phyloP scores from a whole-genome alignment of 139 green algal species.

The Coccomyxa sp. region DNA sequence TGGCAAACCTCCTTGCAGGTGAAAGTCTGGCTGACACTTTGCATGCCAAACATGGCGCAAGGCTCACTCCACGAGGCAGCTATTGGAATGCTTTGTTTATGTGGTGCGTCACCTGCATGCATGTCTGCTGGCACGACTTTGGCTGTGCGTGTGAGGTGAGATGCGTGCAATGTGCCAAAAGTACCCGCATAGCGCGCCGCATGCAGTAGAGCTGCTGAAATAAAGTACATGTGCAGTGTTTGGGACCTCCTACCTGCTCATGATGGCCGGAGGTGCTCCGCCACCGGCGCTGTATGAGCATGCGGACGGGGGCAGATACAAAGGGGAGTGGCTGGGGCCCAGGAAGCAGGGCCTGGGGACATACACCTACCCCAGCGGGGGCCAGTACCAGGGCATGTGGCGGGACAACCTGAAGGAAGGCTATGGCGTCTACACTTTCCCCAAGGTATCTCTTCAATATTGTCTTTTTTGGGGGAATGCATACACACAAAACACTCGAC shows the following conservation, averaged over 20 bases:
- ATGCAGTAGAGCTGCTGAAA: no score
- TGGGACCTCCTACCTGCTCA: slow-evolving; percentile 43
- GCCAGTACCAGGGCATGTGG: slow-evolving; percentile 80
- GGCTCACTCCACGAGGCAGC: no score
- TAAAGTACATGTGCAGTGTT: slow-evolving; percentile 23
- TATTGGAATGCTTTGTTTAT: no score
- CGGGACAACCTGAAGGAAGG: slow-evolving; percentile 70
- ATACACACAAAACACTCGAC: no score
- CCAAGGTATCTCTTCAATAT: slow-evolving; percentile 40
- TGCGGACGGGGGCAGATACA: slow-evolving; percentile 71
- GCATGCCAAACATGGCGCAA: no score
- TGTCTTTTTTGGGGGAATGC: not conserved
- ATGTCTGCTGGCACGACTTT: not conserved
- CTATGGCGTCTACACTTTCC: slow-evolving; percentile 73
- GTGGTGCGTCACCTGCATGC: no score
- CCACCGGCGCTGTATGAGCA: slow-evolving; percentile 63
- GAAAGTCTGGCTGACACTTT: no score
- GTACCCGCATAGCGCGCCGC: no score
- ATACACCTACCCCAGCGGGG: slow-evolving; percentile 71
- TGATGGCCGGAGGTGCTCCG: slow-evolving; percentile 43
- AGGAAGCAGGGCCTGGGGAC: slow-evolving; percentile 71
- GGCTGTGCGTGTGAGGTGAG: no score
- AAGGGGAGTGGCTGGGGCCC: slow-evolving; percentile 69
- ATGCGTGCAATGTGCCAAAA: no score
- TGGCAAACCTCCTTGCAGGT: slow-evolving; percentile 21